Evolutionary conservation across 148 eudicot species (phyloP), one percentile per base, ranked within the genome.

Genomic region (Polygonum aviculare): DNA sequence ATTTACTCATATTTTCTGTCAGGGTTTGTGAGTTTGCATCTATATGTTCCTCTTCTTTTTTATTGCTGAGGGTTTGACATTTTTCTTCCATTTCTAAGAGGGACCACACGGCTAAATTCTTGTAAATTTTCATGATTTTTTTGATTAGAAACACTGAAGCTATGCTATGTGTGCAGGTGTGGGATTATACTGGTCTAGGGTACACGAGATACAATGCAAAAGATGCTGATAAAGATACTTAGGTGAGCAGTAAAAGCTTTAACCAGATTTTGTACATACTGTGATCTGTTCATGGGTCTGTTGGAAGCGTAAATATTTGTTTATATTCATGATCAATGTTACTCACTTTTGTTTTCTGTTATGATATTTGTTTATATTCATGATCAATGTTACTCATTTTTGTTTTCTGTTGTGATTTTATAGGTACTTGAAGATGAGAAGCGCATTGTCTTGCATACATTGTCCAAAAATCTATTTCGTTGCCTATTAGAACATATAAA

Each of bases 151-250:
- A 67, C 72, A 60, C 2, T 69, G 50, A 48, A 16, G 50, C 45
- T 35, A 10, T 31, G 44, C 5, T 69, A 70, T 76, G 72, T 41
- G 14, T 79, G 78, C 76, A 95, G 99, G 98, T 96, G 36, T 96
- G 98, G 99, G 99, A 96, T 80, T 91, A 96, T 80, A 91, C 98
- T 84, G 99, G 99, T 73, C 80, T 93, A 59, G 98, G 99, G 76
- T 96, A 86, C 81, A 93, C 99, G 78, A 89, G 90, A 81, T 96
- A 96, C 87, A 87, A 83, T 78, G 99, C 98, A 73, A 86, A 88
- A 84, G 99, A 96, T 81, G 89, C 81, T 48, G 82, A 91, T 70
- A 91, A 87, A 83, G 94, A 96, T 79, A 89, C 82, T 96, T 48
- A 98, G 99, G 99, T 93, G 87, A 82, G 94, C 76, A 65, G 15